phyloP scores from a whole-genome alignment of 371 early-diverging fungal genomes.

The Mortierella sp. region DNA sequence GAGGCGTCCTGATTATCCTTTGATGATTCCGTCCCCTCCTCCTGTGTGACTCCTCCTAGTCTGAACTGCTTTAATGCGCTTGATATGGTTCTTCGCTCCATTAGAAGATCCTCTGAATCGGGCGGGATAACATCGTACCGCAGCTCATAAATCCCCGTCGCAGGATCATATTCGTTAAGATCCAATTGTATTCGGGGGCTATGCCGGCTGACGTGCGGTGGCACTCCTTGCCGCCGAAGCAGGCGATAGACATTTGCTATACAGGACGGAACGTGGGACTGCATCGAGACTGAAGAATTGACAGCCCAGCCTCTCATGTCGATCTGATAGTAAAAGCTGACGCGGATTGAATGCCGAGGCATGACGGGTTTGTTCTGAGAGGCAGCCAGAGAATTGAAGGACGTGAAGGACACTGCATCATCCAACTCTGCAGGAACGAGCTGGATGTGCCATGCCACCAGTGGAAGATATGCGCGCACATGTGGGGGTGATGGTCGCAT shows the following conservation, averaged over 20 bases:
- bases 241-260: slow-evolving; percentile 51
- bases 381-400: slow-evolving; percentile 47
- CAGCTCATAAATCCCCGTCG: slow-evolving; percentile 51
- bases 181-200: slow-evolving; percentile 52
- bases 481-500: slow-evolving; percentile 54
- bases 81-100: slow-evolving; percentile 32
- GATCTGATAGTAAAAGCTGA: slow-evolving; percentile 55
- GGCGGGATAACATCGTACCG: slow-evolving; percentile 52
- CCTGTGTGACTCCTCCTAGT: slow-evolving; percentile 15
- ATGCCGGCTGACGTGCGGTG: slow-evolving; percentile 54
- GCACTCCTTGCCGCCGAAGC: slow-evolving; percentile 48
- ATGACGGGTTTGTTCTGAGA: slow-evolving; percentile 50
- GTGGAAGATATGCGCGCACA: slow-evolving; percentile 54
- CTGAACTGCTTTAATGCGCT: slow-evolving; percentile 43
- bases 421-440: slow-evolving; percentile 53
- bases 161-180: slow-evolving; percentile 53
- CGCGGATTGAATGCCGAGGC: slow-evolving; percentile 54
- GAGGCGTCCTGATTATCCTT: slow-evolving; percentile 13
- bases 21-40: slow-evolving; percentile 18
- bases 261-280: slow-evolving; percentile 54
- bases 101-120: slow-evolving; percentile 29
- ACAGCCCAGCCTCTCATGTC: slow-evolving; percentile 56
- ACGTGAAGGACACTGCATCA: slow-evolving; percentile 48
- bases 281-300: slow-evolving; percentile 55
- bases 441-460: slow-evolving; percentile 54